These are phyloP conservation scores for Oryza rufipogon DNA, from an alignment of 176 grass and related monocot genomes.

Conservation along the genomic window DNA sequence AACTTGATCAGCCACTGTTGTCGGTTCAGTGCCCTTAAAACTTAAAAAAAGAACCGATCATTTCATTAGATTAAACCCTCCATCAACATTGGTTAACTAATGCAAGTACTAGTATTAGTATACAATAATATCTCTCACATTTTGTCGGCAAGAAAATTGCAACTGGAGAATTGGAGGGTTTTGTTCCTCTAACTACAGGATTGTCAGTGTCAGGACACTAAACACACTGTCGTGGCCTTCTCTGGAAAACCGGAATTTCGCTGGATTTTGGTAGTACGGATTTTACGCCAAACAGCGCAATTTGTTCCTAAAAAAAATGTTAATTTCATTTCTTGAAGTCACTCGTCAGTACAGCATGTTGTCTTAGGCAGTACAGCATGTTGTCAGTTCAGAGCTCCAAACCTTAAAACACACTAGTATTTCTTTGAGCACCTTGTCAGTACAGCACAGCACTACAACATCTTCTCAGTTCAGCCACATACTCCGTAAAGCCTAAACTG, in stretches of 20 bases:
- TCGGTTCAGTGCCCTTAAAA: neutral
- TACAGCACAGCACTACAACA: neutral
- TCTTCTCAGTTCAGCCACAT: neutral
- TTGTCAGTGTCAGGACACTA: neutral
- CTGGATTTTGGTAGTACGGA: neutral
- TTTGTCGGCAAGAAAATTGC: neutral
- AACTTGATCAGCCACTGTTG: neutral
- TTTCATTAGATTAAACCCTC: neutral
- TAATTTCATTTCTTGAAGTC: neutral
- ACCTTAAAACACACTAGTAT: neutral
- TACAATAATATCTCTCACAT: neutral
- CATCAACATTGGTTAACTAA: neutral
- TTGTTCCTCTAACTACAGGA: neutral
- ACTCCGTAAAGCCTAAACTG: too few relatives aligned
- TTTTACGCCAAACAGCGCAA: neutral
- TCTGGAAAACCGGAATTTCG: neutral
- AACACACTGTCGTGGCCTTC: neutral
- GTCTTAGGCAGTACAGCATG: neutral
- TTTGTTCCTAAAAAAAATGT: neutral
- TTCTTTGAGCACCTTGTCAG: neutral
- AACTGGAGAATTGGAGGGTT: neutral
- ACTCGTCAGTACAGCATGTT: too few relatives aligned
- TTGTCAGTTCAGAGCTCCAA: neutral
- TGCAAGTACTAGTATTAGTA: neutral
- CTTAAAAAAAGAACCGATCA: neutral